Evolutionary conservation across 768 basidiomycete genomes (phyloP), one percentile per base, ranked within the genome.

Genomic region (Filobasidium floriforme): DNA sequence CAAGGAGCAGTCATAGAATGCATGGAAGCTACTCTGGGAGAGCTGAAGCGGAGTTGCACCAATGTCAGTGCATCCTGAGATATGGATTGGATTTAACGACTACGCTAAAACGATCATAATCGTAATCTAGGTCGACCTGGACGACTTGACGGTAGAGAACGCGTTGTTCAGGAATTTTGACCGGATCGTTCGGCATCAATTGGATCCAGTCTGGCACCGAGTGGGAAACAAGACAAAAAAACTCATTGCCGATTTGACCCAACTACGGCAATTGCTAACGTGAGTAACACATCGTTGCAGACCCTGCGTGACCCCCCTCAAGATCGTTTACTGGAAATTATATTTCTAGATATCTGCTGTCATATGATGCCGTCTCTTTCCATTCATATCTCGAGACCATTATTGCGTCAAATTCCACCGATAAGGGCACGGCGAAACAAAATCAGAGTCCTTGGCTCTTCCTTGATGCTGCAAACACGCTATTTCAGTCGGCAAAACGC

Each of bases 121-220:
- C 41, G 40, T 44, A 29, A 41, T 32, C 40, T 74, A 97, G 92
- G 85, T 97, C 24, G 94, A 98, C 62, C 82, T 97, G 18, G 94
- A 98, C 70, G 92, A 96, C 68, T 82, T 98, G 66, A 92, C 85
- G 28, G 84, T 98, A 57, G 89, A 96, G 73, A 92, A 89, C 72
- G 90, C 92, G 0, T 92, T 97, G 72, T 98, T 97, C 77, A 86
- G 86, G 41, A 90, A 89, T 0, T 99, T 98, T 73, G 93, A 97
- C 73, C 80, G 84, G 22, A 83, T 94, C 60, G 92, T 97, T 1
- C 85, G 93, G 2, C 84, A 85, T 40, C 91, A 93, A 73, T 84
- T 98, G 9, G 91, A 96, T 76, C 84, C 92, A 0, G 88, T 96
- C 7, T 98, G 96, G 94, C 92, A 98, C 78, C 90, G 92, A 79